phyloP scores from a whole-genome alignment of 352 stramenopile species.

The Pythium dissimile region DNA sequence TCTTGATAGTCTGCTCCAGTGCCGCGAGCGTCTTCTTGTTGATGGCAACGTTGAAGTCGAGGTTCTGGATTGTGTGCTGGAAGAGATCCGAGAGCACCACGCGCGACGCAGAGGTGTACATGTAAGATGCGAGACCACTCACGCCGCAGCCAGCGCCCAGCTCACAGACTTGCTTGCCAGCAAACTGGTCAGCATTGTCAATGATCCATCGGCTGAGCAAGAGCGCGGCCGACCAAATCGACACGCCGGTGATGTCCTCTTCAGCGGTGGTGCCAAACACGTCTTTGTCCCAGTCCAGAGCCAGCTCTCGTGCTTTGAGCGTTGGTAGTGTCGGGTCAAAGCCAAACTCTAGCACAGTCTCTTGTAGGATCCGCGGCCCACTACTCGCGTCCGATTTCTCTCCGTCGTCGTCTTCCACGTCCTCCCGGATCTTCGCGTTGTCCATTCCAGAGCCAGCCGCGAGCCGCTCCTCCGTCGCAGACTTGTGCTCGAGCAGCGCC shows the following conservation, averaged over 20 bases:
- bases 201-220: slow-evolving; percentile 85
- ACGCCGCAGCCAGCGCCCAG: slow-evolving; percentile 83
- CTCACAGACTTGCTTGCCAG: slow-evolving; percentile 76
- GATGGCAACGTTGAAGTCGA: slow-evolving; percentile 75
- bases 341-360: slow-evolving; percentile 78
- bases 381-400: slow-evolving; percentile 20
- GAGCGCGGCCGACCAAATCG: slow-evolving; percentile 86
- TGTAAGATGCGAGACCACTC: slow-evolving; percentile 67
- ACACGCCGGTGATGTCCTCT: slow-evolving; percentile 86
- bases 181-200: slow-evolving; percentile 54
- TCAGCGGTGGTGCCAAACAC: slow-evolving; percentile 76
- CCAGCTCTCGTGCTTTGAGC: slow-evolving; percentile 72
- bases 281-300: slow-evolving; percentile 79
- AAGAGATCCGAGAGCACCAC: slow-evolving; percentile 87
- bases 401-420: slow-evolving; percentile 46
- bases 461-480: slow-evolving; percentile 72
- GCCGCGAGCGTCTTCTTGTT: slow-evolving; percentile 40
- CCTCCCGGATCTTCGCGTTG: slow-evolving; percentile 56
- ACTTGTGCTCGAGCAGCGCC: slow-evolving; percentile 72
- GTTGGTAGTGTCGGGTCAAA: slow-evolving; percentile 58
- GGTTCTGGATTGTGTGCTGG: slow-evolving; percentile 75
- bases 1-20: neutral
- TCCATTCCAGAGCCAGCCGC: slow-evolving; percentile 70
- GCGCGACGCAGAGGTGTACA: slow-evolving; percentile 71
- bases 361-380: slow-evolving; percentile 67